Percentiles rank a stretch among this genome's conserved stretches.
phyloP scores from a whole-genome alignment of 768 basidiomycete genomes.

The Leccinellum rugosiceps region DNA sequence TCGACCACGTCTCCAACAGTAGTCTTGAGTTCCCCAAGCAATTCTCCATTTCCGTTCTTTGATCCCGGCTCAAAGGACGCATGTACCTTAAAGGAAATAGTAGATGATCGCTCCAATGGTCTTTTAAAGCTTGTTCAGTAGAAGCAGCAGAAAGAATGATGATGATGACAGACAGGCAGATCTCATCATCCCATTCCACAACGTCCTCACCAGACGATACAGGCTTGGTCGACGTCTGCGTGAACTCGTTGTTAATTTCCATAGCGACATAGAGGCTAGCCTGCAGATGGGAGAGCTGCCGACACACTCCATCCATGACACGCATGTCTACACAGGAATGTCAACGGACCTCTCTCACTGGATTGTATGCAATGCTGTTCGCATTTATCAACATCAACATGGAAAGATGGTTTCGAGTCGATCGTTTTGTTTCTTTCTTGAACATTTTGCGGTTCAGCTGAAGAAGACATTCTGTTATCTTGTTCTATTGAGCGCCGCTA shows the following conservation, averaged over 20 bases:
- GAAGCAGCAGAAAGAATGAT: not conserved
- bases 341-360: not conserved
- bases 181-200: not conserved
- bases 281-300: not conserved
- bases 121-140: not conserved
- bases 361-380: not conserved
- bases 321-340: not conserved
- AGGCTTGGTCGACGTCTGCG: not conserved
- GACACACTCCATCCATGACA: not conserved
- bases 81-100: not conserved
- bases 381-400: not conserved
- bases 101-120: not conserved
- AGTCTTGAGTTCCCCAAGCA: not conserved
- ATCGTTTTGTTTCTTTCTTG: not conserved
- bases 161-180: not conserved
- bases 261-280: not conserved
- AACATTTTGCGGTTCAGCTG: not conserved
- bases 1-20: not conserved
- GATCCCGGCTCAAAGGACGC: not conserved
- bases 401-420: not conserved
- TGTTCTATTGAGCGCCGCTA: no score
- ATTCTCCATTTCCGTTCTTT: not conserved
- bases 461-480: not conserved
- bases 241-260: not conserved
- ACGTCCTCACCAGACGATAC: not conserved